Conservation (phyloP, 768 basidiomycete species). For the Xerocomus spinulosus region DNA sequence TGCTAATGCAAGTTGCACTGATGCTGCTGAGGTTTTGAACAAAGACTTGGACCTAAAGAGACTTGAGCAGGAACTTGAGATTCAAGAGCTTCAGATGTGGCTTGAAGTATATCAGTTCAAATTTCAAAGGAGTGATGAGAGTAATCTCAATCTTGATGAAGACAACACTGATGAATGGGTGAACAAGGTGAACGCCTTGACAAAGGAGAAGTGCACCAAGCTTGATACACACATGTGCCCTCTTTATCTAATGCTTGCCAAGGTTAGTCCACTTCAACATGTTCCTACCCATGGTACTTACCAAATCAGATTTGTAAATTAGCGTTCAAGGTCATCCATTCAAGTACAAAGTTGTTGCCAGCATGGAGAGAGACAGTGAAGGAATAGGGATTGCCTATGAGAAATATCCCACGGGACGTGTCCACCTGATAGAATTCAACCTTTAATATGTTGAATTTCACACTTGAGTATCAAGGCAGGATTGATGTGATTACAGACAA, state of each 20-base stretch:
- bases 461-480: too few relatives aligned
- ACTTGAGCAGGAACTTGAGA: background rate
- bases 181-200: conserved; percentile 14
- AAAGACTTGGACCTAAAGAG: background rate
- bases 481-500: too few relatives aligned
- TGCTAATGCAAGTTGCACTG: background rate
- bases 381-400: too few relatives aligned
- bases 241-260: conserved; percentile 3
- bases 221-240: conserved; percentile 11
- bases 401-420: too few relatives aligned
- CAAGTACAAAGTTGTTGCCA: conserved; percentile 14
- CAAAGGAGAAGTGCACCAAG: conserved; percentile 9
- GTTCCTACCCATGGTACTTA: background rate
- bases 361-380: conserved; percentile 14
- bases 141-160: background rate
- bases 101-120: background rate
- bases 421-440: too few relatives aligned
- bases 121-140: background rate
- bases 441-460: too few relatives aligned
- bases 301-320: background rate
- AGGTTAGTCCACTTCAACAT: background rate
- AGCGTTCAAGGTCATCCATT: too few relatives aligned
- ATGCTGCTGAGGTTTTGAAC: background rate
- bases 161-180: conserved; percentile 12
- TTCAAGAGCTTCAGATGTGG: background rate